Evolutionary conservation across 768 basidiomycete species (phyloP).

Genomic region (Solioccasus polychromus): DNA sequence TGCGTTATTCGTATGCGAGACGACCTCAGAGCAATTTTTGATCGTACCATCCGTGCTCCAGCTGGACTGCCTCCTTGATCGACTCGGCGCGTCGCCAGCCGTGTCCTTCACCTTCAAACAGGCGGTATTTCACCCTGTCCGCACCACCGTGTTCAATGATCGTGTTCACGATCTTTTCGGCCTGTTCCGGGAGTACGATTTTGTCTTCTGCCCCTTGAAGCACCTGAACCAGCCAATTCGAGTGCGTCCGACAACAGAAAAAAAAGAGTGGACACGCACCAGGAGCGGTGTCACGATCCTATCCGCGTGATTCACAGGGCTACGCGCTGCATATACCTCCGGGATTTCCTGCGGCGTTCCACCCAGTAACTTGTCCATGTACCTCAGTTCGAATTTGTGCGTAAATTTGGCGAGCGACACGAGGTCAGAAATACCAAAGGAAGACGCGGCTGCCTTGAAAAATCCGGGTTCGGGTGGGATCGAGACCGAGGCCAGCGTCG

Average conservation of each 20-base stretch:
- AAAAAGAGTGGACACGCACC: conserved; percentile 35
- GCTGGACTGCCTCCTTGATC: conserved; percentile 34
- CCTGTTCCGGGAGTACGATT: conserved; percentile 68
- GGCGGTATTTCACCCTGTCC: conserved; percentile 33
- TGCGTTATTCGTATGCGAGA: too few relatives aligned
- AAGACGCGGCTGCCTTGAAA: conserved; percentile 60
- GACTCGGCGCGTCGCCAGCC: conserved; percentile 37
- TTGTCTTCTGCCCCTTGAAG: conserved; percentile 64
- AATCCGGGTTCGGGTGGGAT: conserved; percentile 39
- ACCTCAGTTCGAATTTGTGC: conserved; percentile 69
- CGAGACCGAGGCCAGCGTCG: conserved; percentile 50
- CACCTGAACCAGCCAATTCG: conserved; percentile 41
- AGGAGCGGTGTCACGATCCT: conserved; percentile 62
- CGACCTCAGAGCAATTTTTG: conserved; percentile 6
- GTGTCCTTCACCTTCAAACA: conserved; percentile 46
- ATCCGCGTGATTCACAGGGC: conserved; percentile 59
- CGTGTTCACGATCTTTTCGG: conserved; percentile 34
- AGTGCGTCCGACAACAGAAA: neutral
- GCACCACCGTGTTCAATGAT: conserved; percentile 17
- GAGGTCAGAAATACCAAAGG: conserved; percentile 71
- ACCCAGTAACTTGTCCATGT: conserved; percentile 62
- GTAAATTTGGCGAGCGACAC: conserved; percentile 54
- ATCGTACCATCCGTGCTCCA: conserved; percentile 38
- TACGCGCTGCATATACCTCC: conserved; percentile 55
- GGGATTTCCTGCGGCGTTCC: conserved; percentile 52